Evolutionary conservation across 140 eudicot species (phyloP).

Genomic region (Ambrosia hybrid): DNA sequence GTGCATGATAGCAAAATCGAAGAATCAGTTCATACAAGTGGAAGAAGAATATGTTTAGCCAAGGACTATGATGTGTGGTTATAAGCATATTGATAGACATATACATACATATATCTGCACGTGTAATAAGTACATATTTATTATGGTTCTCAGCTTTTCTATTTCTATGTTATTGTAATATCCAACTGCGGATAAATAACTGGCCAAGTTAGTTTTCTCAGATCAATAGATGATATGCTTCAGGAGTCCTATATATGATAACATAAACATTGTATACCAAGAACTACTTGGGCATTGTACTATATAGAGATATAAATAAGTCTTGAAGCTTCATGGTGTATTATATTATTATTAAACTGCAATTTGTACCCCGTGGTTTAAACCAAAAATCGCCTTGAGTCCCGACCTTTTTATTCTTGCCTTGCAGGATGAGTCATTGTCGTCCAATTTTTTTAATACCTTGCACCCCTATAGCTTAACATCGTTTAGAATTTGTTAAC

Average conservation of each 20-base stretch:
- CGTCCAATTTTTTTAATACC: too few relatives aligned
- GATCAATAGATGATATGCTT: background rate
- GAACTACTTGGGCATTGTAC: background rate
- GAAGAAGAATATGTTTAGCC: background rate
- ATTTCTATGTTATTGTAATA: background rate
- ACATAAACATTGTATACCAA: background rate
- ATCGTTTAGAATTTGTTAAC: too few relatives aligned
- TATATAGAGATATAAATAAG: background rate
- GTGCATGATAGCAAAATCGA: background rate
- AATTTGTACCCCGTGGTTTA: too few relatives aligned
- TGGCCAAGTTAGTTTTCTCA: background rate
- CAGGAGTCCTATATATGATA: background rate
- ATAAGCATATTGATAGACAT: background rate
- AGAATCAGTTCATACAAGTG: background rate
- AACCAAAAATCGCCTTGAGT: too few relatives aligned
- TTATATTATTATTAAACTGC: too few relatives aligned
- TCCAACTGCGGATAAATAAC: background rate
- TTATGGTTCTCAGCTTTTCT: background rate
- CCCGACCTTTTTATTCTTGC: too few relatives aligned
- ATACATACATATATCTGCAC: background rate
- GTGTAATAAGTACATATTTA: background rate
- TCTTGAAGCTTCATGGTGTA: background rate
- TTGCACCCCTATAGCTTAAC: too few relatives aligned
- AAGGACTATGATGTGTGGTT: background rate
- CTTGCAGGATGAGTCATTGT: too few relatives aligned